A percentile compares a stretch with the other conserved stretches of the same genome.
These are phyloP conservation scores for Mycena sp. DNA, from an alignment of 1,284 basidiomycete species.

Conservation along the genomic window DNA sequence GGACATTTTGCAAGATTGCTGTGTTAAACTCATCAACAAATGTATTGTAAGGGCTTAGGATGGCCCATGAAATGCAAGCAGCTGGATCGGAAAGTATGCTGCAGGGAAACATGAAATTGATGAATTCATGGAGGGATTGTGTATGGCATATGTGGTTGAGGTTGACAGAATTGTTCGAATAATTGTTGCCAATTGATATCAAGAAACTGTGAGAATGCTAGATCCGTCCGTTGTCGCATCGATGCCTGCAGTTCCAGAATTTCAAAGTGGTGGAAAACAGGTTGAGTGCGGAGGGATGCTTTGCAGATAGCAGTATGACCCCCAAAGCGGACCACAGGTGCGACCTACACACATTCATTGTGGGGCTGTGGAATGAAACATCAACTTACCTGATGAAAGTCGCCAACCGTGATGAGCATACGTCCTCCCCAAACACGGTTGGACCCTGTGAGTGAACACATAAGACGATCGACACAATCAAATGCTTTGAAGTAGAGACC, in stretches of 20 bases:
- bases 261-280: neutral
- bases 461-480: neutral
- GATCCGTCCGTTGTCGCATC: neutral
- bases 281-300: neutral
- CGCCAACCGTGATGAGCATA: too few species aligned
- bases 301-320: neutral
- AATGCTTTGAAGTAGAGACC: too few species aligned
- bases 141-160: neutral
- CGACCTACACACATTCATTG: too few species aligned
- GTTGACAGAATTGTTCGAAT: neutral
- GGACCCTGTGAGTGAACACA: neutral
- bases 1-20: too few species aligned
- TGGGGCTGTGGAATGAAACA: neutral
- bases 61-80: neutral
- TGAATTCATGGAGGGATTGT: neutral
- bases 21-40: too few species aligned
- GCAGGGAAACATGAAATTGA: neutral
- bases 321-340: neutral
- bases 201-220: neutral
- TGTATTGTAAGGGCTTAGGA: too few species aligned
- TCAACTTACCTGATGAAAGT: neutral
- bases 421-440: too few species aligned
- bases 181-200: neutral
- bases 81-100: neutral
- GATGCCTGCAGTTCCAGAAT: neutral